Conservation (phyloP, 106 monocot genomes). For the Dendrobium nobile region DNA sequence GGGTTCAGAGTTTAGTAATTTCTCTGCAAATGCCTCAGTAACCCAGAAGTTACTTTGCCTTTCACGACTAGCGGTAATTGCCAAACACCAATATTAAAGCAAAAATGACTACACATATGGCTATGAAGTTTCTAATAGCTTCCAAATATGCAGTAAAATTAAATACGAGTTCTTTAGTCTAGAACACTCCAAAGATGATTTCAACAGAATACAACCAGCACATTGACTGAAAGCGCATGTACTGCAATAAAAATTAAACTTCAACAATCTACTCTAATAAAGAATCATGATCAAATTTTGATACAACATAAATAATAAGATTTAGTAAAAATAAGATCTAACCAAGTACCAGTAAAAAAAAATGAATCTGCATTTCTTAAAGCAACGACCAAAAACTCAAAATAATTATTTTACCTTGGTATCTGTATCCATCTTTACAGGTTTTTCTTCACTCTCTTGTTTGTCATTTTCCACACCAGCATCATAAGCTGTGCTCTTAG, state of each 20-base stretch:
- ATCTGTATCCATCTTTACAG: conserved; percentile 81
- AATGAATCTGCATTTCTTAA: background rate
- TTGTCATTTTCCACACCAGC: conserved; percentile 49
- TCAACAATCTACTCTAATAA: background rate
- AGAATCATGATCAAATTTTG: background rate
- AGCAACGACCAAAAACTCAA: background rate
- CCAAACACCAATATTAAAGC: background rate
- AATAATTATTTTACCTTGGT: conserved; percentile 39
- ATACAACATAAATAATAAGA: background rate
- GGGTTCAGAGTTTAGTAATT: background rate
- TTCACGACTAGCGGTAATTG: background rate
- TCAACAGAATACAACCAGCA: background rate
- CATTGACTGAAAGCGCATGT: background rate
- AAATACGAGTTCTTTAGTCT: background rate
- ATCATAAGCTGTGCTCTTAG: conserved; percentile 26
- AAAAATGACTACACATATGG: background rate
- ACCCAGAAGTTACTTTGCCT: background rate
- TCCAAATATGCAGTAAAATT: background rate
- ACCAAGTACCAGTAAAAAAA: background rate
- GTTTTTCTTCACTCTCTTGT: conserved; percentile 46
- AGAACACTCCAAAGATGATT: background rate
- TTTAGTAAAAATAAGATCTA: background rate
- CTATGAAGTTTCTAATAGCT: background rate
- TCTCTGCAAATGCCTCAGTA: background rate
- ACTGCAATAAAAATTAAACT: background rate